Base-by-base conservation (phyloP, 768 basidiomycete genomes). In the Suillus alpinus region DNA sequence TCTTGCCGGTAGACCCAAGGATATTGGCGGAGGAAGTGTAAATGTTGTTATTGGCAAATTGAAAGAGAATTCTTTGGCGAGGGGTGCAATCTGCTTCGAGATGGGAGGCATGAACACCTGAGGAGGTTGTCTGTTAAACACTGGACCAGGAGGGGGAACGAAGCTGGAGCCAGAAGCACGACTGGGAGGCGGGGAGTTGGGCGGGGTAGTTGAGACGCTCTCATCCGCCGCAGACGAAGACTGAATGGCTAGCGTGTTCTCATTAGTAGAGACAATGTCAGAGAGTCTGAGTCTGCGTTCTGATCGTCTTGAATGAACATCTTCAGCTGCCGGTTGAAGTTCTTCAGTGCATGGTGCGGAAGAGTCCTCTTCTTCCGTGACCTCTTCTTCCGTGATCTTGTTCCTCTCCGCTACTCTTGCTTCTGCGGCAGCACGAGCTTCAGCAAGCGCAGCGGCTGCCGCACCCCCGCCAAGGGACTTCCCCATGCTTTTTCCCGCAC, bases 381-480 rank as follows among this genome's bases (percentile, higher is more conserved):
- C 52, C 2, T 55, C 60, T 32, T 78, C 77, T 18, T 37, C 53
- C 49, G 83, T 78, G 59, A 80, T 75, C 62, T 81, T 79, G 67
- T 86, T 82, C 60, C 88, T 76, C 69, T 91, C 83, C 1, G 85
- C 88, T 26, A 92, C 79, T 60, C 83, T 80, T 6, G 85, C 88
- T 71, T 92, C 87, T 8, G 89, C 88, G 41, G 62, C 86, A 75
- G 73, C 84, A 70, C 69, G 83, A 14, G 82, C 90, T 73, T 89
- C 86, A 12, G 88, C 89, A 9, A 91, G 79, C 23, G 85, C 86
- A 36, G 68, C 78, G 7, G 79, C 83, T 2, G 69, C 67, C 4
- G 81, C 83, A 23, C 82, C 81, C 12, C 81, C 81, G 55, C 87
- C 86, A 9, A 88, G 68, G 40, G 89, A 88, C 67, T 86, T 90